Evolutionary conservation across 2,329 filamentous ascomycete genomes (phyloP).

Genomic region (Alternaria solani): DNA sequence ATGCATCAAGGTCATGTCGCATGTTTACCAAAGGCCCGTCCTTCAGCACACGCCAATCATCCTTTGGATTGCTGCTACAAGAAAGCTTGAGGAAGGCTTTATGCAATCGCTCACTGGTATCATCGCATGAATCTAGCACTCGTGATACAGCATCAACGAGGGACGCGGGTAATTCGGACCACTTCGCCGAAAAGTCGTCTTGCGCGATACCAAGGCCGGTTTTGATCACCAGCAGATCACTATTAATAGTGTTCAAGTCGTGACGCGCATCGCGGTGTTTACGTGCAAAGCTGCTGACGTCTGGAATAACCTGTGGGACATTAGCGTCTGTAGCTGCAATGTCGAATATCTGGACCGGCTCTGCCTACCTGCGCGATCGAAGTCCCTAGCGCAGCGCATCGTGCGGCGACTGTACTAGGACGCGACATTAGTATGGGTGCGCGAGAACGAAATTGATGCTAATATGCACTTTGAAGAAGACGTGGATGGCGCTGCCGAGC

Average conservation of each 20-base stretch:
- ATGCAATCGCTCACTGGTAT: slow-evolving; percentile 38
- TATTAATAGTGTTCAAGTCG: slow-evolving; percentile 44
- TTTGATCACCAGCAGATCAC: slow-evolving; percentile 43
- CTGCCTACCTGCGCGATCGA: slow-evolving; percentile 38
- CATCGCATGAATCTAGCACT: slow-evolving; percentile 41
- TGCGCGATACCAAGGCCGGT: slow-evolving; percentile 43
- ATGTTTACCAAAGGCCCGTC: slow-evolving; percentile 26
- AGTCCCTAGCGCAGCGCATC: slow-evolving; percentile 44
- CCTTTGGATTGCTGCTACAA: slow-evolving; percentile 29
- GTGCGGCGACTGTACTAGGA: slow-evolving; percentile 41
- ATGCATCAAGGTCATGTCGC: slow-evolving; percentile 36
- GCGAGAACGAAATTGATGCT: slow-evolving; percentile 1
- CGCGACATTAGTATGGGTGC: slow-evolving; percentile 31
- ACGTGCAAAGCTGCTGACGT: slow-evolving; percentile 42
- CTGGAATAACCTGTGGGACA: slow-evolving; percentile 36
- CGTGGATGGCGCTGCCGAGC: not conserved
- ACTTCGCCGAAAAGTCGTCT: slow-evolving; percentile 39
- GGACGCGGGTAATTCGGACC: slow-evolving; percentile 27
- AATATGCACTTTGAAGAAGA: slow-evolving; percentile 9
- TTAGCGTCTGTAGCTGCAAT: slow-evolving; percentile 21
- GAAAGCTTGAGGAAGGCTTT: slow-evolving; percentile 41
- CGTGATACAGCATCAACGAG: slow-evolving; percentile 39
- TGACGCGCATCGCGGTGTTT: slow-evolving; percentile 42
- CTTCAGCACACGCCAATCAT: slow-evolving; percentile 33
- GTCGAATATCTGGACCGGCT: slow-evolving; percentile 14